Evolutionary conservation across 164 flowering plant genomes (phyloP).

Genomic region (grape (Vitis vinifera)): ASM3070453v1 NC_081817.1:25494501-25495000

Average conservation of each 20-base stretch:
- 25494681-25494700: slow-evolving; percentile 50
- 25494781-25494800: slow-evolving; percentile 46
- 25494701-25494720: slow-evolving; percentile 45
- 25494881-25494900: slow-evolving; percentile 49
- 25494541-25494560: no score
- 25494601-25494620: slow-evolving; percentile 69
- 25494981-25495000: slow-evolving; percentile 22
- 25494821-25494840: background rate
- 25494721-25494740: slow-evolving; percentile 66
- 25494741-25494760: slow-evolving; percentile 63
- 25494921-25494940: slow-evolving; percentile 41
- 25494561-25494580: no score
- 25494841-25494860: background rate
- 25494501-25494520: no score
- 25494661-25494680: slow-evolving; percentile 37
- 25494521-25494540: no score
- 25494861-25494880: background rate
- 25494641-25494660: slow-evolving; percentile 37
- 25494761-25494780: slow-evolving; percentile 48
- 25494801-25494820: slow-evolving; percentile 36
- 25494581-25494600: slow-evolving; percentile 51
- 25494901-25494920: slow-evolving; percentile 41
- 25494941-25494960: slow-evolving; percentile 60
- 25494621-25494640: slow-evolving; percentile 60
- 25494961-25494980: slow-evolving; percentile 37